Percentiles rank a stretch among this genome's conserved stretches.
Conservation (phyloP, 352 stramenopile species). For the Globisporangium alternatum region DNA sequence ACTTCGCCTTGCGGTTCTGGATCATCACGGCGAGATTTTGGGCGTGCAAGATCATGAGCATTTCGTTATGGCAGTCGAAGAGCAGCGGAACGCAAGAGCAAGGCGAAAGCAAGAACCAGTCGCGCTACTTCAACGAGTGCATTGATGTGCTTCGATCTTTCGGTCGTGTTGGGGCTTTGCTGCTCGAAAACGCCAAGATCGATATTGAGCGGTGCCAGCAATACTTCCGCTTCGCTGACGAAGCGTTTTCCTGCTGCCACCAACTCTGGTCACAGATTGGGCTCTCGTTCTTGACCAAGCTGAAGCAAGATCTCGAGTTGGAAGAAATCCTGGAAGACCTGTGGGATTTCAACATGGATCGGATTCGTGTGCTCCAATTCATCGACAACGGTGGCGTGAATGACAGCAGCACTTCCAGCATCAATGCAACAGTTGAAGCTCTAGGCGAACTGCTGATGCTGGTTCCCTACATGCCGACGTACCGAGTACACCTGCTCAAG, state of each 20-base stretch:
- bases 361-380: conserved; percentile 50
- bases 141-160: conserved; percentile 74
- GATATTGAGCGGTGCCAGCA: conserved; percentile 48
- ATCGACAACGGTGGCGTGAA: conserved; percentile 13
- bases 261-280: conserved; percentile 66
- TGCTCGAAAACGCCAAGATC: conserved; percentile 50
- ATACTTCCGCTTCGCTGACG: conserved; percentile 54
- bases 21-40: conserved; percentile 45
- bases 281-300: conserved; percentile 58
- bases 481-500: conserved; percentile 36
- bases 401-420: background rate
- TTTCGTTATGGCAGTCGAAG: conserved; percentile 43
- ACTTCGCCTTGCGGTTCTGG: conserved; percentile 14
- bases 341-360: conserved; percentile 76
- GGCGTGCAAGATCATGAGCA: conserved; percentile 60
- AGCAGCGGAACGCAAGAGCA: conserved; percentile 7
- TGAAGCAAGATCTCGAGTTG: conserved; percentile 60
- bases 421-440: conserved; percentile 40
- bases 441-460: conserved; percentile 77
- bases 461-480: conserved; percentile 54
- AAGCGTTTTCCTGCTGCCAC: conserved; percentile 43
- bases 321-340: conserved; percentile 77
- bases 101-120: conserved; percentile 11
- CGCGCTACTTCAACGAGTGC: conserved; percentile 54
- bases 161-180: conserved; percentile 57